These are phyloP conservation scores for Daldinia decipiens DNA, from an alignment of 495 filamentous ascomycete species.

Conservation along the genomic window DNA sequence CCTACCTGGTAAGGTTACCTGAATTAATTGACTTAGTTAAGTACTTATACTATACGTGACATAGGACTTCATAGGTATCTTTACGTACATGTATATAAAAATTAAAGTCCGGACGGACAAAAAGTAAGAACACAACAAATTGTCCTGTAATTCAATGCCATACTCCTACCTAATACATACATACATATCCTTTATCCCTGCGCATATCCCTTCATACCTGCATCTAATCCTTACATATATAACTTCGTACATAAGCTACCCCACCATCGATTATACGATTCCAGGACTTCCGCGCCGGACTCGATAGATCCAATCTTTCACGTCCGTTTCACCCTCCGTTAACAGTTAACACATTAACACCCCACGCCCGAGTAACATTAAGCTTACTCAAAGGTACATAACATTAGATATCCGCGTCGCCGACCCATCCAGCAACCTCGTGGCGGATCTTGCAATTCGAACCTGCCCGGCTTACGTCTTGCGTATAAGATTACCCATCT, in stretches of 20 bases:
- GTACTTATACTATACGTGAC: neutral
- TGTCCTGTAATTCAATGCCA: neutral
- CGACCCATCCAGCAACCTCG: neutral
- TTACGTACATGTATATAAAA: too few species aligned
- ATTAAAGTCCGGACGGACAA: neutral
- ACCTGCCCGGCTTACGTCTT: neutral
- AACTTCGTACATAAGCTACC: neutral
- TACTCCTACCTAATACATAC: neutral
- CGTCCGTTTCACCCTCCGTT: neutral
- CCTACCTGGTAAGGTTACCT: too few species aligned
- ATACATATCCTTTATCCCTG: neutral
- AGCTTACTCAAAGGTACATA: neutral
- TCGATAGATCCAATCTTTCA: slow-evolving; percentile 1
- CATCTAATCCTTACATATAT: neutral
- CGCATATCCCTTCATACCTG: neutral
- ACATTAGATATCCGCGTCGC: neutral
- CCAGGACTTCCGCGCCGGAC: neutral
- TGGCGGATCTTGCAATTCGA: neutral
- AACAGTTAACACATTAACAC: too few species aligned
- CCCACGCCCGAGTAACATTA: neutral
- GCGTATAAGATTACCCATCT: neutral
- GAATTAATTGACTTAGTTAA: neutral
- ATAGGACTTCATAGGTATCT: neutral
- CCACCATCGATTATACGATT: slow-evolving; percentile 1
- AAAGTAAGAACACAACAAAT: neutral